These are phyloP conservation scores for Chaetomiaceae sp. DNA, from an alignment of 2,329 filamentous ascomycete genomes.

Conservation along the genomic window DNA sequence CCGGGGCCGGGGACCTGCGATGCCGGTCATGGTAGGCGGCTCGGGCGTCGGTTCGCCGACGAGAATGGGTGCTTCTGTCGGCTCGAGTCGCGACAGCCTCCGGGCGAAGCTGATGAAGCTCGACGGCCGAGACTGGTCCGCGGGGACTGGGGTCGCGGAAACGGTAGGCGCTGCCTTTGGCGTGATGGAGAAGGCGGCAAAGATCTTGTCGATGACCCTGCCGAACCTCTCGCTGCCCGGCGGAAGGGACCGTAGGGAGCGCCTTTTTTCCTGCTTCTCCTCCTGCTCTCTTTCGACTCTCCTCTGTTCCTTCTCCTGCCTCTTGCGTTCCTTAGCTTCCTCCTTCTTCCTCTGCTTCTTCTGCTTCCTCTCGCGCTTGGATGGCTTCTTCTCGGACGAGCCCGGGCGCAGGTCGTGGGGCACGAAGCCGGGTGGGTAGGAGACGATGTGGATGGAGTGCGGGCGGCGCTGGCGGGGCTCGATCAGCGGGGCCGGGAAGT, in stretches of 20 bases:
- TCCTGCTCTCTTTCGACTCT: constrained; percentile 29
- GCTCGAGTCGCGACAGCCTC: constrained; percentile 22
- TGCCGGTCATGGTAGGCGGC: constrained; percentile 31
- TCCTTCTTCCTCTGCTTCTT: constrained; percentile 26
- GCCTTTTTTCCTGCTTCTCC: constrained; percentile 28
- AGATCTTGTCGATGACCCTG: constrained; percentile 28
- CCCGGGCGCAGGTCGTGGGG: constrained; percentile 38
- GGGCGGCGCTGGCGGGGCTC: constrained; percentile 48
- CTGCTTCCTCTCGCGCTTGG: constrained; percentile 37
- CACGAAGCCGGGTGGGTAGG: constrained; percentile 41
- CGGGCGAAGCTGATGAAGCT: constrained; percentile 27
- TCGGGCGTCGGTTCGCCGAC: constrained; percentile 7
- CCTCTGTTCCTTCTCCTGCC: constrained; percentile 25
- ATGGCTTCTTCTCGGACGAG: constrained; percentile 32
- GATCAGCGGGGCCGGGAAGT: constrained; percentile 40
- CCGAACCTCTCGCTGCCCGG: constrained; percentile 33
- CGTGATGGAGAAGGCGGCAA: constrained; percentile 25
- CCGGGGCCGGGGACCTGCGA: constrained; percentile 26
- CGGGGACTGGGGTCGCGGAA: constrained; percentile 13
- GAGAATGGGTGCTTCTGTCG: not conserved
- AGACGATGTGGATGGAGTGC: constrained; percentile 53
- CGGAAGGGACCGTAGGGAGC: constrained; percentile 30
- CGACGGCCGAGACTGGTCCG: constrained; percentile 21
- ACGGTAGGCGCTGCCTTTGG: constrained; percentile 19
- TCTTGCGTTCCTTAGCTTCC: constrained; percentile 28